A percentile compares a stretch with the other conserved stretches of the same genome.
Evolutionary conservation across 2,329 filamentous ascomycete species (phyloP).

Genomic region (Dothistroma pini): DNA sequence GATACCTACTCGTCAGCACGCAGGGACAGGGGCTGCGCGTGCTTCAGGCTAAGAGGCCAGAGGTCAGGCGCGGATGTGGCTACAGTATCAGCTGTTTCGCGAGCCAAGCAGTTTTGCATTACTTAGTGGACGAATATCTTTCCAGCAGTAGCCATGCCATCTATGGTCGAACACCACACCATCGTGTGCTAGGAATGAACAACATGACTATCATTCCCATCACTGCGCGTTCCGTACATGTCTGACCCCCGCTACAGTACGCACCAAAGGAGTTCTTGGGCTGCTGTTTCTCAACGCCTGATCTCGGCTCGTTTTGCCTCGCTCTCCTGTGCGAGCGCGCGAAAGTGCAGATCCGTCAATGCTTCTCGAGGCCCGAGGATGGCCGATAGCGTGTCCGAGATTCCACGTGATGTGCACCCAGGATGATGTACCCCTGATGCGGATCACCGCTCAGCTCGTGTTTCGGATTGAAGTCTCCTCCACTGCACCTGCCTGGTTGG

Average conservation of each 20-base stretch:
- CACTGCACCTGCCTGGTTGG: background rate
- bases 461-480: background rate
- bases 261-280: background rate
- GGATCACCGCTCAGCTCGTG: background rate
- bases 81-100: background rate
- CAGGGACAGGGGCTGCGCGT: background rate
- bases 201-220: background rate
- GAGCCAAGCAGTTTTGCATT: background rate
- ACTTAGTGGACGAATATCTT: background rate
- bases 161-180: background rate
- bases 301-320: background rate
- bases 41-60: background rate
- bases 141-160: background rate
- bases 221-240: background rate
- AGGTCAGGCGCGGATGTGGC: background rate
- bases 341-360: background rate
- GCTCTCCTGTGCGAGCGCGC: background rate
- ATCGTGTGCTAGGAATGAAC: background rate
- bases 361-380: background rate
- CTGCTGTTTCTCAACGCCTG: background rate
- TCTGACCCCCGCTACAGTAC: background rate
- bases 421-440: background rate
- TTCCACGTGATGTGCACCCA: background rate
- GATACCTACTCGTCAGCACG: conserved; percentile 6
- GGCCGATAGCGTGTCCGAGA: background rate